Evolutionary conservation across 2,329 filamentous ascomycete genomes (phyloP), one percentile per base, ranked within the genome.

Genomic region (Parastagonospora avenae): DNA sequence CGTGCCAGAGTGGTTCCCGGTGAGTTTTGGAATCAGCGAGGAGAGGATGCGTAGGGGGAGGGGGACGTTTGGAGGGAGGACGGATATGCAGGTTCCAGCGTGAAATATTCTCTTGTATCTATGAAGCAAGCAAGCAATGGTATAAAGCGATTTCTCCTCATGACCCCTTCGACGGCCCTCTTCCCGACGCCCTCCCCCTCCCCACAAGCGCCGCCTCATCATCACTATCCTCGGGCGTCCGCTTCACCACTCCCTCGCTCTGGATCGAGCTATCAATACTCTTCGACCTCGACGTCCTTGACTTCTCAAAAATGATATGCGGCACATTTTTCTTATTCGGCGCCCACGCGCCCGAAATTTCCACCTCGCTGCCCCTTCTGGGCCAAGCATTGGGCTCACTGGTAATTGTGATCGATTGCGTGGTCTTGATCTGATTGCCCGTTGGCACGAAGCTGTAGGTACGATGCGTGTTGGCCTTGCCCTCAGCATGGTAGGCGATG

Each of bases 1-100:
- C 9, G 60, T 58, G 39, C 66, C 79, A 6, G 55, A 60, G 8
- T 86, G 82, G 83, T 85, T 86, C 40, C 83, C 83, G 0, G 64
- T 73, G 11, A 76, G 74, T 5, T 85, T 84, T 50, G 64, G 75
- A 8, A 68, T 83, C n/a, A 78, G 57, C 5, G 64, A 77, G 49
- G 70, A 79, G 54, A 77, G 83, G 60, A 59, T 82, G 2, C 29
- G 29, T 11, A 57, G 42, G 27, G 50, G 29, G 16, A 55, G 44
- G 27, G 50, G 54, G 14, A 50, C 10, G 4, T 73, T 72, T 47
- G 38, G 50, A 4, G 68, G 70, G 28, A 52, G 67, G 41, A 63
- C 37, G 29, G 65, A 71, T 55, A 54, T 70, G 55, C 48, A 55
- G 32, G 11, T 14, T 15, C 35, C 37, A 24, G 37, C 37, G 15